Evolutionary conservation across 106 monocot genomes (phyloP).

Genomic region (Alisma plantagoaquatica): DNA sequence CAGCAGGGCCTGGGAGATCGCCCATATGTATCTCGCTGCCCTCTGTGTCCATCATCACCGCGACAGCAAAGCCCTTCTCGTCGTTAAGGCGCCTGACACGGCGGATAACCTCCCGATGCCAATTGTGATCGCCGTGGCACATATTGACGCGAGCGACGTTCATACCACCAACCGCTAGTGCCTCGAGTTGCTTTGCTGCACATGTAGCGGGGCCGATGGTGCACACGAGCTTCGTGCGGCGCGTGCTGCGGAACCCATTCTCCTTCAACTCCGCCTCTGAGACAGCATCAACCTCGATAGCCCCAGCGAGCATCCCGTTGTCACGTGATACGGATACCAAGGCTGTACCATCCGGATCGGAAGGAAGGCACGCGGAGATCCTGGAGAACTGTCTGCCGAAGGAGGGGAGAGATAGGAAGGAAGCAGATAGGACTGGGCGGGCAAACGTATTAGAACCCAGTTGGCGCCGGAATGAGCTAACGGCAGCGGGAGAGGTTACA

Average conservation of each 20-base stretch:
- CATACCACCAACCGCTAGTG: constrained; percentile 94
- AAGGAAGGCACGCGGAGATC: constrained; percentile 20
- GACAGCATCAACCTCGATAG: constrained; percentile 73
- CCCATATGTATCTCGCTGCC: constrained; percentile 91
- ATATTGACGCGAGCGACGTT: constrained; percentile 95
- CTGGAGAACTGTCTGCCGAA: neutral
- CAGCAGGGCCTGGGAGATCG: constrained; percentile 43
- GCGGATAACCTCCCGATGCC: constrained; percentile 79
- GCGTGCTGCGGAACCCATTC: constrained; percentile 81
- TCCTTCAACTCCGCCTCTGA: constrained; percentile 96
- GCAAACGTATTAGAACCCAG: no score
- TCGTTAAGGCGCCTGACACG: constrained; percentile 72
- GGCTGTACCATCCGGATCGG: constrained; percentile 8
- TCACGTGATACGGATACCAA: constrained; percentile 1
- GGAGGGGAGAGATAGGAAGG: neutral
- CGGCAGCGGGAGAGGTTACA: no score
- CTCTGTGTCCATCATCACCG: constrained; percentile 87
- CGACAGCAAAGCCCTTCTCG: constrained; percentile 89
- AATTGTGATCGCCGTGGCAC: constrained; percentile 89
- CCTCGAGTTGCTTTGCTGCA: constrained; percentile 72
- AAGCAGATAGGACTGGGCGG: constrained; percentile 5
- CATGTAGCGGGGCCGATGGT: constrained; percentile 94
- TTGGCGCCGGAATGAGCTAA: no score
- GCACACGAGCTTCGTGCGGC: constrained; percentile 90
- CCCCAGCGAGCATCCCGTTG: constrained; percentile 11